Base-by-base conservation (phyloP, 2,329 filamentous ascomycete genomes). In the Cladosporium sp. region DNA sequence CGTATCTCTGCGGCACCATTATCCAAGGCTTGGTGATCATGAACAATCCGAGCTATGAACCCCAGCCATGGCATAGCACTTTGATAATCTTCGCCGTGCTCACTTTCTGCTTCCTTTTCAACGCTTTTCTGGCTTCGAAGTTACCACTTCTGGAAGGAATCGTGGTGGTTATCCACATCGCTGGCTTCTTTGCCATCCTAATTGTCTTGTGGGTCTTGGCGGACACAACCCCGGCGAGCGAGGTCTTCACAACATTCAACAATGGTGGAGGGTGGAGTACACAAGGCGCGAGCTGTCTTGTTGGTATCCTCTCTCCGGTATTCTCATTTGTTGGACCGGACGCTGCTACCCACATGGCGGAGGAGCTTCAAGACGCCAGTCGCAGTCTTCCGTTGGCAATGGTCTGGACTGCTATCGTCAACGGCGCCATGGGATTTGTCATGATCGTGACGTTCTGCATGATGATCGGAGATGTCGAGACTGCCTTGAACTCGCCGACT, bases 1-100 rank as follows among this genome's bases (percentile, higher is more conserved):
- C 73, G 0, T 80, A 77, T 52, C 70, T 80, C 24, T 71, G 74
- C 24, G 72, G 74, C 5, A 78, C 75, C 0, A 71, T 80, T 32
- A 74, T 81, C 59, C 72, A 79, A 66, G 74, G 74, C 18, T 71
- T 79, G 67, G 75, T 80, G 65, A 72, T 75, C n/a, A 71, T 80
- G 10, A 71, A 68, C 24, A 68, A 74, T 34, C 71, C 74, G 6
- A 67, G 71, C 44, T 77, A 73, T 58, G 66, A 60, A 4, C 71
- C 74, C 36, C 66, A 67, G 11, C 64, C 67, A 30, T 77, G 73
- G 74, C 74, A 77, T 36, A 66, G 66, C 21, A 72, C 70, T 5
- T 68, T 77, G 4, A 68, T 76, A 47, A 74, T 76, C 67, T 66
- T 75, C 18, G 74, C 71, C 0, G 74, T 78, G 61, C 71, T 77